A percentile compares a stretch with the other conserved stretches of the same genome.
These are phyloP conservation scores for Beauveria varroae DNA, from an alignment of 2,329 filamentous ascomycete species.

Conservation along the genomic window DNA sequence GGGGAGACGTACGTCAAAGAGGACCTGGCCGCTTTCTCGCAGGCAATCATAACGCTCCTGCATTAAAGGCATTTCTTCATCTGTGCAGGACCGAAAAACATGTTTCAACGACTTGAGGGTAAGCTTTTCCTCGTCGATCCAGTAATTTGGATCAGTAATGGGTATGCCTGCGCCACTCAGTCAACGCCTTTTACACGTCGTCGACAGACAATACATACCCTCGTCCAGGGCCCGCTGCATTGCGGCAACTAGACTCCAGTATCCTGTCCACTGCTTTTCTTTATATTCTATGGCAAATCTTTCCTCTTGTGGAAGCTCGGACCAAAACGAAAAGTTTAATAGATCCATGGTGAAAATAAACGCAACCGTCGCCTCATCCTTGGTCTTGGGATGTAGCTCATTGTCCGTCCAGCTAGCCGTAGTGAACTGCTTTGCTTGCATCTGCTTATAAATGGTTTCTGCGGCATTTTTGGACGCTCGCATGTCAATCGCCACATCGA, in stretches of 20 bases:
- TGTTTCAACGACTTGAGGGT: slow-evolving; percentile 64
- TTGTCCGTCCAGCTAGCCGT: slow-evolving; percentile 82
- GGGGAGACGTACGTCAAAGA: slow-evolving; percentile 57
- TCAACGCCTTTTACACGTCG: slow-evolving; percentile 3
- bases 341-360: slow-evolving; percentile 98
- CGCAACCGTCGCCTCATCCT: slow-evolving; percentile 71
- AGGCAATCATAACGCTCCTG: slow-evolving; percentile 70
- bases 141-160: slow-evolving; percentile 83
- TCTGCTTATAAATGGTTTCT: slow-evolving; percentile 66
- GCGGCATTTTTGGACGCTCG: slow-evolving; percentile 76
- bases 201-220: slow-evolving; percentile 35
- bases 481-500: slow-evolving; percentile 87
- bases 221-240: slow-evolving; percentile 84
- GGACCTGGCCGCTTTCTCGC: slow-evolving; percentile 71
- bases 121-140: slow-evolving; percentile 70
- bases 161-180: slow-evolving; percentile 56
- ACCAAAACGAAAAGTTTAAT: slow-evolving; percentile 97
- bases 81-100: slow-evolving; percentile 79
- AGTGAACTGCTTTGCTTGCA: slow-evolving; percentile 78
- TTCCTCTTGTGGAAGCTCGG: slow-evolving; percentile 58
- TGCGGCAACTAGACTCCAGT: slow-evolving; percentile 87
- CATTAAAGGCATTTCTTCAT: slow-evolving; percentile 81
- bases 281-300: slow-evolving; percentile 78
- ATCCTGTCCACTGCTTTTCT: slow-evolving; percentile 81
- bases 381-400: slow-evolving; percentile 78